Conservation (phyloP, 192 early-diverging fungal species). For the Coemansia sp. region DNA sequence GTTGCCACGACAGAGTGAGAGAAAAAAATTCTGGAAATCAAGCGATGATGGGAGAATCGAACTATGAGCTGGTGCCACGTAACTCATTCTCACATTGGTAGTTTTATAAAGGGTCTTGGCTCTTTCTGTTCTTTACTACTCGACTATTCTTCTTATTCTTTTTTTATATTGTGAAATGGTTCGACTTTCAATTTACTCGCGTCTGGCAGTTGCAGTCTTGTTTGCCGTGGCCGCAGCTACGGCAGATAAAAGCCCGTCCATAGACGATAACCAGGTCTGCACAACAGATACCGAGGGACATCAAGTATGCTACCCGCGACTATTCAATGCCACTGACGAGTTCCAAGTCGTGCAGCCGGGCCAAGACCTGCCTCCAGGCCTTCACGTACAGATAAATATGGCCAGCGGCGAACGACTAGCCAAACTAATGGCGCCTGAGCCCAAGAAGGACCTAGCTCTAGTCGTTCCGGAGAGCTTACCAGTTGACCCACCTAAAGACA, state of each 20-base stretch:
- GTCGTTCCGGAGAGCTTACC: not conserved
- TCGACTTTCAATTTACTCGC: slow-evolving; percentile 1
- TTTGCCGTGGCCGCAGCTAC: slow-evolving; percentile 10
- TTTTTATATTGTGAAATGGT: slow-evolving; percentile 11
- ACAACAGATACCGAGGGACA: slow-evolving; percentile 38
- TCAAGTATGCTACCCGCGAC: slow-evolving; percentile 59
- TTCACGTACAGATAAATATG: slow-evolving; percentile 70
- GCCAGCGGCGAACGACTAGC: slow-evolving; percentile 61
- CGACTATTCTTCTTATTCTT: not conserved
- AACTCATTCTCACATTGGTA: not conserved
- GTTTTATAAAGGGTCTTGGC: not conserved
- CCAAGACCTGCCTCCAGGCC: slow-evolving; percentile 64
- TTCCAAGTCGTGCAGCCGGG: slow-evolving; percentile 63
- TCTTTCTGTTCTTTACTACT: slow-evolving; percentile 8
- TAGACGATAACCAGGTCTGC: slow-evolving; percentile 18
- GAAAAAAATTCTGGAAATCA: not conserved
- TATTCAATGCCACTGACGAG: slow-evolving; percentile 63
- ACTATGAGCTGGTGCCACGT: not conserved
- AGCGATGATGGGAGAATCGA: not conserved
- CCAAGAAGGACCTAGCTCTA: not conserved
- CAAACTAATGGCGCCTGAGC: slow-evolving; percentile 56
- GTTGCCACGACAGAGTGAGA: not conserved
- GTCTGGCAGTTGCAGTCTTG: slow-evolving; percentile 11
- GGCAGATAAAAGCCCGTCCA: not conserved
- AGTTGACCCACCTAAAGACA: not conserved